Evolutionary conservation across 306 rosid species (phyloP).

Genomic region (Ziziphus jujuba): DNA sequence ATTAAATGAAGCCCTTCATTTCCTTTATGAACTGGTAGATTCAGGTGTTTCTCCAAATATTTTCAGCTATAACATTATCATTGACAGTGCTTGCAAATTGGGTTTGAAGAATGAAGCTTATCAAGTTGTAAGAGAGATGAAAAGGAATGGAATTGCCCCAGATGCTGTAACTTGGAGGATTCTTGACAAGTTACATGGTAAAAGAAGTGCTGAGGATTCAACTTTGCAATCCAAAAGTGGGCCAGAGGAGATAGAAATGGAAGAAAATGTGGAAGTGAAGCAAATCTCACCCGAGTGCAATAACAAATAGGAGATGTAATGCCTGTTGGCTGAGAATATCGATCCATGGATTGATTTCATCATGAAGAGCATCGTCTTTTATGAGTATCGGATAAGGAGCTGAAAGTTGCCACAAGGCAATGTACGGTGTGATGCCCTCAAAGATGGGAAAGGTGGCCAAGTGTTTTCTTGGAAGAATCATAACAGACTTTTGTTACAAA

Average conservation of each 20-base stretch:
- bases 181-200: slow-evolving; percentile 59
- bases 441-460: too few relatives aligned
- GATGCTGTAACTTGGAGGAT: slow-evolving; percentile 91
- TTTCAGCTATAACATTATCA: slow-evolving; percentile 70
- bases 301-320: not conserved
- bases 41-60: slow-evolving; percentile 74
- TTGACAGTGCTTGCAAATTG: slow-evolving; percentile 60
- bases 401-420: too few relatives aligned
- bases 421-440: too few relatives aligned
- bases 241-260: slow-evolving; percentile 2
- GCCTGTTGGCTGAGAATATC: not conserved
- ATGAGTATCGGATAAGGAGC: too few relatives aligned
- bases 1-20: slow-evolving; percentile 70
- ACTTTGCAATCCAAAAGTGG: slow-evolving; percentile 9
- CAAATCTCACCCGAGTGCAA: not conserved
- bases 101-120: slow-evolving; percentile 68
- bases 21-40: slow-evolving; percentile 78
- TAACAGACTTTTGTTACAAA: too few relatives aligned
- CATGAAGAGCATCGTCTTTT: too few relatives aligned
- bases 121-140: slow-evolving; percentile 76
- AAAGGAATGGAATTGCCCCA: slow-evolving; percentile 66
- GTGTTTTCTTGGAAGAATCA: too few relatives aligned
- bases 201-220: slow-evolving; percentile 32
- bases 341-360: too few relatives aligned
- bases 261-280: not conserved